phyloP scores from a whole-genome alignment of 192 early-diverging fungal species.

The Mortierella antarctica region DNA sequence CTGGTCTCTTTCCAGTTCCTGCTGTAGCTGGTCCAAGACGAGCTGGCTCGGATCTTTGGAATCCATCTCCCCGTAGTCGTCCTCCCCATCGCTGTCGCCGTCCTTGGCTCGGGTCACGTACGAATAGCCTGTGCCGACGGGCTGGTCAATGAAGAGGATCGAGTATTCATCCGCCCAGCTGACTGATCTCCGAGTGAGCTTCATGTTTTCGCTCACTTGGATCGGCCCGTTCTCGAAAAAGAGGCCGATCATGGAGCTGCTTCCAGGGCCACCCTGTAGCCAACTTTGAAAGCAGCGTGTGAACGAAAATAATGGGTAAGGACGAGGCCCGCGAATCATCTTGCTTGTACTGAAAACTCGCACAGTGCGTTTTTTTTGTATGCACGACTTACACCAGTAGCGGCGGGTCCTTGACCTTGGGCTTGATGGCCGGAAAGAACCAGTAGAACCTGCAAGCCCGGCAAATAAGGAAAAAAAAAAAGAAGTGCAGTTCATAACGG shows the following conservation, averaged over 20 bases:
- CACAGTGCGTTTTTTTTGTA: neutral
- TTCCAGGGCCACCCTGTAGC: constrained; percentile 89
- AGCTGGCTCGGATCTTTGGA: constrained; percentile 24
- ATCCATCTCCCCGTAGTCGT: constrained; percentile 32
- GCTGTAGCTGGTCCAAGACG: constrained; percentile 11
- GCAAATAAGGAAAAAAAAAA: constrained; percentile 6
- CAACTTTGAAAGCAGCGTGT: constrained; percentile 52
- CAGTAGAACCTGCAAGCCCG: constrained; percentile 70
- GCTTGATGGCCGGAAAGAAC: constrained; percentile 82
- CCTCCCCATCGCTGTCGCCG: constrained; percentile 1
- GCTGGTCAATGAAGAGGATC: constrained; percentile 84
- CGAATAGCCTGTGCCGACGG: constrained; percentile 78
- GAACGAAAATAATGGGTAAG: neutral
- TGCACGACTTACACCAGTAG: constrained; percentile 64
- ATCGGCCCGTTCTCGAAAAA: constrained; percentile 81
- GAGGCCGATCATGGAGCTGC: constrained; percentile 82
- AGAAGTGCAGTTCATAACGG: too few relatives aligned
- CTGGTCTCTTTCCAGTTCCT: constrained; percentile 24
- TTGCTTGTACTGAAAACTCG: neutral
- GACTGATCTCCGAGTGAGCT: constrained; percentile 59
- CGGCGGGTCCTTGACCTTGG: constrained; percentile 68
- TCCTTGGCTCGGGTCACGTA: constrained; percentile 39
- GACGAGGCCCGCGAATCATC: neutral
- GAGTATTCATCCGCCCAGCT: constrained; percentile 80
- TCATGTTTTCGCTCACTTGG: constrained; percentile 65